These are phyloP conservation scores for Saccharomycopsis fodiens DNA, from an alignment of 805 yeast species.

Conservation along the genomic window DNA sequence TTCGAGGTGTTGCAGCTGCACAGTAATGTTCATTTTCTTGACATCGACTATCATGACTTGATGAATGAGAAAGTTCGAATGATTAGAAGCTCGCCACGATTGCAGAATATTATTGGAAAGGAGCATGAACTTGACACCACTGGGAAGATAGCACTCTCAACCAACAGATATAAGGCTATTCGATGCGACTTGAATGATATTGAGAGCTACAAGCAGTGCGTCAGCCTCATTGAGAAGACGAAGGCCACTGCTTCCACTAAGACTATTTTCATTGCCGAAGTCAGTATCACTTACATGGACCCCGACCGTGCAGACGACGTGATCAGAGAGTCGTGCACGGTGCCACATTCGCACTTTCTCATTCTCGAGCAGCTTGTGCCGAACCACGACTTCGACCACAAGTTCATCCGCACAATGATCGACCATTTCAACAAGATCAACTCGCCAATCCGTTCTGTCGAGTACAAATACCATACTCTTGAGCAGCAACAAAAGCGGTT, in stretches of 20 bases:
- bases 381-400: conserved; percentile 45
- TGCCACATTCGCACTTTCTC: conserved; percentile 50
- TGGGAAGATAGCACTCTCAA: conserved; percentile 8
- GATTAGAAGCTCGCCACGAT: conserved; percentile 35
- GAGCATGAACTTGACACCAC: background rate
- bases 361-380: conserved; percentile 70
- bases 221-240: background rate
- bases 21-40: conserved; percentile 37
- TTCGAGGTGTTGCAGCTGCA: conserved; percentile 38
- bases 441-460: conserved; percentile 64
- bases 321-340: conserved; percentile 36
- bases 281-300: conserved; percentile 73
- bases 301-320: conserved; percentile 58
- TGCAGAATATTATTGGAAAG: conserved; percentile 25
- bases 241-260: conserved; percentile 14
- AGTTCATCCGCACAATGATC: conserved; percentile 71
- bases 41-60: conserved; percentile 70
- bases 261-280: conserved; percentile 70
- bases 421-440: conserved; percentile 57
- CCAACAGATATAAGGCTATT: conserved; percentile 44
- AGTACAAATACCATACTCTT: conserved; percentile 41
- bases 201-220: background rate
- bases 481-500: conserved; percentile 46
- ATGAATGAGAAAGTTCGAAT: conserved; percentile 46
- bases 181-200: conserved; percentile 60